Evolutionary conservation across 1,139 yeast genomes (phyloP).

Genomic region (Debaryomycetaceae sp.): DNA sequence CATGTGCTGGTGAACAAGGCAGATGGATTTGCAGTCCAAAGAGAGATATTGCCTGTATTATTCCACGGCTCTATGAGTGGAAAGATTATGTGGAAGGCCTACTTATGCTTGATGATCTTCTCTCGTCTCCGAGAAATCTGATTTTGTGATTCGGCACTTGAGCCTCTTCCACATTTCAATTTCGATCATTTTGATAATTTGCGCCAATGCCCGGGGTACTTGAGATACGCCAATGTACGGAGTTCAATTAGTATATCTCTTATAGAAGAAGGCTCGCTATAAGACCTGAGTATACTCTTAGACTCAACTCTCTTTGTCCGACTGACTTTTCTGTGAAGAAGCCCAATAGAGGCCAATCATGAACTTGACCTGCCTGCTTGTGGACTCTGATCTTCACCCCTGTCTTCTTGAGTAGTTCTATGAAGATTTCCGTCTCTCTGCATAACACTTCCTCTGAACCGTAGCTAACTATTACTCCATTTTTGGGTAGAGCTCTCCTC

Average conservation of each 20-base stretch:
- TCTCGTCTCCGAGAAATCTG: neutral
- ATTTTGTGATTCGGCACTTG: neutral
- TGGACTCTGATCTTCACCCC: constrained; percentile 20
- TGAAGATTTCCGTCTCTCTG: constrained; percentile 30
- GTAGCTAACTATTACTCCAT: constrained; percentile 10
- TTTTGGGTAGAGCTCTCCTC: constrained; percentile 3
- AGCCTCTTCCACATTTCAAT: neutral
- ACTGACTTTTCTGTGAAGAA: constrained; percentile 27
- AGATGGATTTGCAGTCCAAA: neutral
- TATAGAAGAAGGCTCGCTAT: neutral
- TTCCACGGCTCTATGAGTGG: neutral
- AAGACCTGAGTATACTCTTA: constrained; percentile 24
- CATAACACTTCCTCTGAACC: constrained; percentile 11
- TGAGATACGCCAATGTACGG: too few species aligned
- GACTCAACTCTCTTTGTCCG: constrained; percentile 30
- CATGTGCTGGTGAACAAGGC: neutral
- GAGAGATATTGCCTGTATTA: neutral
- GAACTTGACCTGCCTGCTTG: constrained; percentile 17
- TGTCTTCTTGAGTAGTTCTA: constrained; percentile 10
- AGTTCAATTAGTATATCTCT: too few species aligned
- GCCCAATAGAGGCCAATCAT: constrained; percentile 29
- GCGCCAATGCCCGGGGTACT: neutral
- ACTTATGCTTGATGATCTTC: neutral
- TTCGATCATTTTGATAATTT: neutral
- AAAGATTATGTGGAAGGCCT: neutral